Conservation (phyloP, 148 eudicot species). For the Rhododendron henanense region DNA sequence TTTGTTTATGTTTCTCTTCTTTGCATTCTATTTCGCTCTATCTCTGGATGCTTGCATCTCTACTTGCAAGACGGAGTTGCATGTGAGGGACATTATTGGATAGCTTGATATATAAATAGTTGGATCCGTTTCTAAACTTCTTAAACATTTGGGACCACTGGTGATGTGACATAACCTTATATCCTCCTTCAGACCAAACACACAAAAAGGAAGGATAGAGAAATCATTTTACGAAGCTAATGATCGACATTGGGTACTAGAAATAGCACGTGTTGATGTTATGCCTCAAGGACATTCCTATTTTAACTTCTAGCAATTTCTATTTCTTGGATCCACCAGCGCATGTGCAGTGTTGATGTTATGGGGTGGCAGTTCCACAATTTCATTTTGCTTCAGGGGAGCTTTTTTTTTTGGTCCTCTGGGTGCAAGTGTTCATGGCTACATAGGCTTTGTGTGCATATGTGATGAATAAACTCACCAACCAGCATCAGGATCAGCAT, state of each 20-base stretch:
- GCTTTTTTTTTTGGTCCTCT: not conserved
- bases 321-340: not conserved
- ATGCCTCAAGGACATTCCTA: not conserved
- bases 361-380: not conserved
- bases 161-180: not conserved
- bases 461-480: conserved; percentile 37
- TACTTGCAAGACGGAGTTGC: no score
- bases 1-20: not conserved
- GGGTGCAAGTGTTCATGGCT: not conserved
- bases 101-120: not conserved
- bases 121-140: not conserved
- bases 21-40: not conserved
- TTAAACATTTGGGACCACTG: not conserved
- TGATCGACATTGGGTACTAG: not conserved
- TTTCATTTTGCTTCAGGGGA: no score
- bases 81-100: not conserved
- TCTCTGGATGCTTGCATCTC: no score
- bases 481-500: conserved; percentile 39
- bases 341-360: not conserved
- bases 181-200: not conserved
- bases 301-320: not conserved
- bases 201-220: not conserved
- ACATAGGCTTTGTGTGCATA: not conserved
- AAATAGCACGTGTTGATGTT: not conserved
- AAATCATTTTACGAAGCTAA: not conserved